Evolutionary conservation across 805 yeast species (phyloP).

Genomic region (Yamadazyma kitorensis): DNA sequence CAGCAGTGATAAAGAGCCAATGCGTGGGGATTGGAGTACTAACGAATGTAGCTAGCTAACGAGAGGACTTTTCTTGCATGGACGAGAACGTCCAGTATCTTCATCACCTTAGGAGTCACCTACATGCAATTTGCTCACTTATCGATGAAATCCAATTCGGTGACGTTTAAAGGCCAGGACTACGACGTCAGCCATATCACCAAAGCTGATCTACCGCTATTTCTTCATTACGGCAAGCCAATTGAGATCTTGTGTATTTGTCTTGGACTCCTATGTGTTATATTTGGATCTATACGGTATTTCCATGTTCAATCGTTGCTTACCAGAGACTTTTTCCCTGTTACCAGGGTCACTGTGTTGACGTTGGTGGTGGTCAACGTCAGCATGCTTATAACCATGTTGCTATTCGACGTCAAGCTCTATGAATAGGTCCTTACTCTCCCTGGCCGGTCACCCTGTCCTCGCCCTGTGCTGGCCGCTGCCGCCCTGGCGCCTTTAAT

Average conservation of each 20-base stretch:
- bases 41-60: constrained; percentile 28
- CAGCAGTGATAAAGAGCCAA: too few relatives aligned
- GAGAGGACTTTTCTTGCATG: constrained; percentile 33
- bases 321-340: constrained; percentile 21
- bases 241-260: constrained; percentile 16
- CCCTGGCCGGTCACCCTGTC: too few relatives aligned
- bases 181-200: constrained; percentile 3
- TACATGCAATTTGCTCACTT: constrained; percentile 23
- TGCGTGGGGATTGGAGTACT: too few relatives aligned
- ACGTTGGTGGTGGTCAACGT: constrained; percentile 17
- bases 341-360: constrained; percentile 19
- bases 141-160: constrained; percentile 12
- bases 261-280: constrained; percentile 16
- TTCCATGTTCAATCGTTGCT: constrained; percentile 24
- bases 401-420: constrained; percentile 20
- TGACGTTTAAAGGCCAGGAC: constrained; percentile 4
- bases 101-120: constrained; percentile 21
- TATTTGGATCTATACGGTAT: constrained; percentile 24
- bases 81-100: constrained; percentile 23
- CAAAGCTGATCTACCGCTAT: constrained; percentile 2
- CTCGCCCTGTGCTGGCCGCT: too few relatives aligned
- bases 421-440: too few relatives aligned
- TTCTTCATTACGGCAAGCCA: constrained; percentile 15
- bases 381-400: constrained; percentile 17
- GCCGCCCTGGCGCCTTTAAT: too few relatives aligned